These are phyloP conservation scores for Epichloe coenophiala DNA, from an alignment of 2,329 filamentous ascomycete genomes.

Conservation along the genomic window DNA sequence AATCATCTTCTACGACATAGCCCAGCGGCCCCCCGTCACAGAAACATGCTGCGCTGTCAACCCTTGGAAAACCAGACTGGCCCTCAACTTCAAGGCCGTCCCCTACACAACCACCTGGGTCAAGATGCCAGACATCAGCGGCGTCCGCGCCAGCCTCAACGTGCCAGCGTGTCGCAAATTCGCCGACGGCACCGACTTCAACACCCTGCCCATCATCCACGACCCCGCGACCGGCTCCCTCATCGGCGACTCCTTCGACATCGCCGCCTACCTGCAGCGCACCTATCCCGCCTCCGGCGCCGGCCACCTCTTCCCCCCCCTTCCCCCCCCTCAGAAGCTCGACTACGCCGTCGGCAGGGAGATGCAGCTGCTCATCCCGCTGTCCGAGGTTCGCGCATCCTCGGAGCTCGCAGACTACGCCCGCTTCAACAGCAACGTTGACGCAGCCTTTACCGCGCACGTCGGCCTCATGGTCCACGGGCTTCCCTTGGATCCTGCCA, in stretches of 20 bases:
- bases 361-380: conserved; percentile 19
- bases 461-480: conserved; percentile 23
- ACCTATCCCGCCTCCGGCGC: conserved; percentile 27
- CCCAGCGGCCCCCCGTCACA: conserved; percentile 16
- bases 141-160: conserved; percentile 31
- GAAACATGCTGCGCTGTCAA: conserved; percentile 14
- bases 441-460: conserved; percentile 37
- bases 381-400: conserved; percentile 18
- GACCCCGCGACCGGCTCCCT: conserved; percentile 27
- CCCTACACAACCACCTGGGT: conserved; percentile 32
- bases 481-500: conserved; percentile 38
- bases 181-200: conserved; percentile 42
- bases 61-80: conserved; percentile 22
- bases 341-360: conserved; percentile 22
- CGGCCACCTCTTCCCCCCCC: conserved; percentile 32
- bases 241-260: conserved; percentile 53
- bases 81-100: conserved; percentile 28
- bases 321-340: conserved; percentile 15
- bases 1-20: conserved; percentile 30
- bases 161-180: conserved; percentile 38
- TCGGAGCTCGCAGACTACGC: conserved; percentile 11
- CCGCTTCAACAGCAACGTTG: conserved; percentile 39
- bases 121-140: conserved; percentile 34
- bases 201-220: conserved; percentile 44
- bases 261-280: conserved; percentile 44